phyloP scores from a whole-genome alignment of 1,284 basidiomycete species.

The Moesziomyces antarcticus region DNA sequence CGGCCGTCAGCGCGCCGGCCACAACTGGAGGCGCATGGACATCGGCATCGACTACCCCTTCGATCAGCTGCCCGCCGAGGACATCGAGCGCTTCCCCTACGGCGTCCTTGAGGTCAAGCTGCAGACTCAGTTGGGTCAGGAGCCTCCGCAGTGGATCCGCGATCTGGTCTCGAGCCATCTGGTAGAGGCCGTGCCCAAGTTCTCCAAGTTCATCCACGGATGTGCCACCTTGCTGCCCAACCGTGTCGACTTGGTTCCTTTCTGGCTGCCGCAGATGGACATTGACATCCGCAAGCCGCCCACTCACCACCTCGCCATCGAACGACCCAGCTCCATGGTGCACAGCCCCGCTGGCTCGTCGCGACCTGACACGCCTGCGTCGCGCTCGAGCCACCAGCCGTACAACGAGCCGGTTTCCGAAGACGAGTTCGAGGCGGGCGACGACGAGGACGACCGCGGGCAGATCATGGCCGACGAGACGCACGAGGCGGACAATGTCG shows the following conservation, averaged over 20 bases:
- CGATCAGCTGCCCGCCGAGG: constrained; percentile 78
- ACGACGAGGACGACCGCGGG: constrained; percentile 53
- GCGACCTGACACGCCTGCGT: constrained; percentile 57
- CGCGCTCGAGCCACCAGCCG: constrained; percentile 25
- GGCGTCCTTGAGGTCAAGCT: constrained; percentile 96
- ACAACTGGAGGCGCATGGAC: constrained; percentile 95
- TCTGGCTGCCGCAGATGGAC: constrained; percentile 94
- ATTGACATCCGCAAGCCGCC: constrained; percentile 70
- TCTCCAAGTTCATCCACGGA: constrained; percentile 96
- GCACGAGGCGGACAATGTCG: constrained; percentile 62
- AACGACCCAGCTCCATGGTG: constrained; percentile 50
- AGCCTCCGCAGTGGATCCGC: constrained; percentile 95
- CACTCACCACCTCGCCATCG: constrained; percentile 58
- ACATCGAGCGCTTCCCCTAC: constrained; percentile 90
- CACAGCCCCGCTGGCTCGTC: constrained; percentile 46
- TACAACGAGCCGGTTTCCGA: constrained; percentile 66
- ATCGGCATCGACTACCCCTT: constrained; percentile 94
- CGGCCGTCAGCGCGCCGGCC: constrained; percentile 77
- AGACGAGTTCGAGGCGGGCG: constrained; percentile 65
- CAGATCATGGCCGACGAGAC: constrained; percentile 54
- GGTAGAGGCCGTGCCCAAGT: constrained; percentile 71
- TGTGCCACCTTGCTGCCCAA: constrained; percentile 92
- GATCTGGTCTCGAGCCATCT: constrained; percentile 93
- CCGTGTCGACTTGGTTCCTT: constrained; percentile 96
- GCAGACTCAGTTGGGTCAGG: constrained; percentile 94